Base-by-base conservation (phyloP, 306 rosid genomes). In the Trichosanthes cucumerina region DNA sequence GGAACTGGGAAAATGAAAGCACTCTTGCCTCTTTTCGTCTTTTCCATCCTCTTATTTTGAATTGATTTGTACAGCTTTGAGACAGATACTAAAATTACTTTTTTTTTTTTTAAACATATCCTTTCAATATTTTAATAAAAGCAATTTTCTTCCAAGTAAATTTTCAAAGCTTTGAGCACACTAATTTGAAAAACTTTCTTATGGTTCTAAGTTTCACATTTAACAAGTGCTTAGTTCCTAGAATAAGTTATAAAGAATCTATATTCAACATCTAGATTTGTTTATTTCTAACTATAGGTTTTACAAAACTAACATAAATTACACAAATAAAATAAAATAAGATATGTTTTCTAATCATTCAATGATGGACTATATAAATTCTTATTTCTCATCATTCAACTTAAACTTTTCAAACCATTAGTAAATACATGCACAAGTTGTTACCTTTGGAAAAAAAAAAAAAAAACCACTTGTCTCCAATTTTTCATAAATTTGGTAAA, bases 1-100 rank as follows among this genome's bases (percentile, higher is more conserved):
- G 57, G n/a, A 43, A 70, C n/a, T 6, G 76, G 53, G 39, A 44
- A 71, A 71, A 71, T 15, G 56, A 71, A 71, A 41, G 76, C n/a
- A 69, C 36, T 41, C 9, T 2, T 41, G 75, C 5, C 34, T 41
- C 3, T 64, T 64, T 64, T 16, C 46, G 46, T 64, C 71, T 64
- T 64, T 63, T 64, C 43, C 41, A 6, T 31, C 0, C 11, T 60
- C 13, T 1, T 1, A 18, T 9, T 64, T 2, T 47, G 12, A 34
- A n/a, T n/a, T n/a, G n/a, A n/a, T n/a, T n/a, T n/a, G n/a, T n/a
- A n/a, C n/a, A n/a, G n/a, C n/a, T n/a, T n/a, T n/a, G n/a, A n/a
- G n/a, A n/a, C n/a, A n/a, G n/a, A n/a, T n/a, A n/a, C n/a, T n/a
- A n/a, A n/a, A n/a, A n/a, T n/a, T n/a, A n/a, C n/a, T n/a, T n/a